Percentiles rank a stretch among this genome's conserved stretches.
phyloP scores from a whole-genome alignment of 192 early-diverging fungal species.

The Jimgerdemannia lactiflua region DNA sequence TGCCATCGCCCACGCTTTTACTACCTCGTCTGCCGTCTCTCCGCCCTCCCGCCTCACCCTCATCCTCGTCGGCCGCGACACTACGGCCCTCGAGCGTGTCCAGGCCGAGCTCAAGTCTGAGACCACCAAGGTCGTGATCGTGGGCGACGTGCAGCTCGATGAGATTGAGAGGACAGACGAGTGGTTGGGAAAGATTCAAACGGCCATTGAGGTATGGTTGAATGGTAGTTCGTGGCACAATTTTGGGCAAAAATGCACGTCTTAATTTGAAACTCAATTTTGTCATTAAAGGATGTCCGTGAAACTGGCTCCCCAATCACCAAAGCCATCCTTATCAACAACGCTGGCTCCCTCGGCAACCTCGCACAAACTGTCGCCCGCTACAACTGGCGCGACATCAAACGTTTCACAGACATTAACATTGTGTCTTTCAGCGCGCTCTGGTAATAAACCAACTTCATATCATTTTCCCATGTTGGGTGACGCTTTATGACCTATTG shows the following conservation, averaged over 20 bases:
- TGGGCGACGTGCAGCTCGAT: conserved; percentile 31
- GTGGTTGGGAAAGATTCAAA: not conserved
- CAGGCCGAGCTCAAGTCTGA: conserved; percentile 13
- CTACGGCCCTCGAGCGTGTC: conserved; percentile 21
- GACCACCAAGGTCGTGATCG: conserved; percentile 13
- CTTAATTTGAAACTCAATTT: conserved; percentile 1
- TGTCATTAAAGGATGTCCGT: not conserved
- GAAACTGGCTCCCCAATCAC: conserved; percentile 6
- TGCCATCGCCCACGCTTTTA: conserved; percentile 42
- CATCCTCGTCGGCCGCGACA: conserved; percentile 60
- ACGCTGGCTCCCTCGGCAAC: conserved; percentile 72
- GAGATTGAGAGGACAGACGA: conserved; percentile 1
- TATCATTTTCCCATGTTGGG: not conserved
- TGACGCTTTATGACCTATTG: not conserved
- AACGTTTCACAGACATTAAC: conserved; percentile 53
- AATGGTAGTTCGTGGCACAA: conserved; percentile 15
- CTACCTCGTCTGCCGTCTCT: conserved; percentile 19
- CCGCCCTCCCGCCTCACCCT: conserved; percentile 24
- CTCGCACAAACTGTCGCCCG: conserved; percentile 56
- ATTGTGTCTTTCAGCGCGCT: conserved; percentile 54
- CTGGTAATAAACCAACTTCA: not conserved
- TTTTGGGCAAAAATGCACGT: not conserved
- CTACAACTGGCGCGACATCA: conserved; percentile 42
- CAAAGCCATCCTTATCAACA: conserved; percentile 63
- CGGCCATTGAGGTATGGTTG: conserved; percentile 6